Percentiles rank a stretch among this genome's conserved stretches.
These are phyloP conservation scores for Plectosphaerella sp. DNA, from an alignment of 2,329 filamentous ascomycete species.

Conservation along the genomic window DNA sequence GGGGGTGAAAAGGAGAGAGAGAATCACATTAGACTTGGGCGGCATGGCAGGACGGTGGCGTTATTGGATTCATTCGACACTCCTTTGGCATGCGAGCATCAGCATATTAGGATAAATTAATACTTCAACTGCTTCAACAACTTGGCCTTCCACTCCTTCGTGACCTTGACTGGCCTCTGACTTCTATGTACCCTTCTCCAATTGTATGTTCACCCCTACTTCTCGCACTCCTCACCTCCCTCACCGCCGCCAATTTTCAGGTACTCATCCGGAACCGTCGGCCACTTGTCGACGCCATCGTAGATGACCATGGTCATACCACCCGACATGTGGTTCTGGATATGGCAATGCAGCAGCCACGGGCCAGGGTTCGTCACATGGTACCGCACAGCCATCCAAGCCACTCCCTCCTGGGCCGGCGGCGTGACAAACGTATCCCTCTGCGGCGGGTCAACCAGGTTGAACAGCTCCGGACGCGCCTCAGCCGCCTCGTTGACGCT, in stretches of 20 bases:
- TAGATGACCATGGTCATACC: conserved; percentile 52
- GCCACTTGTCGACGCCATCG: conserved; percentile 41
- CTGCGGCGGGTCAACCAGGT: conserved; percentile 49
- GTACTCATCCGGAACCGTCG: conserved; percentile 35
- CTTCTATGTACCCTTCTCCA: neutral
- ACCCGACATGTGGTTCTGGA: conserved; percentile 46
- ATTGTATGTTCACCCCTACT: no score
- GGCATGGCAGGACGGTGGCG: conserved; percentile 10
- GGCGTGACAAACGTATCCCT: conserved; percentile 44
- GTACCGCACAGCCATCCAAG: conserved; percentile 49
- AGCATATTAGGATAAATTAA: no score
- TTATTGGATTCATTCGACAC: no score
- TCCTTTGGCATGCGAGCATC: no score
- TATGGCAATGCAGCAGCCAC: conserved; percentile 54
- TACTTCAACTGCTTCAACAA: no score
- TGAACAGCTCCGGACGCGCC: conserved; percentile 46
- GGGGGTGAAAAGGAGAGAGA: conserved; percentile 9
- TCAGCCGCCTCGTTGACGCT: conserved; percentile 47
- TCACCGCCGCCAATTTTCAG: neutral
- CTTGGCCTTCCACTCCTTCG: no score
- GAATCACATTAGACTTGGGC: conserved; percentile 6
- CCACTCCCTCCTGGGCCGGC: conserved; percentile 18
- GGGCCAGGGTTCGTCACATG: conserved; percentile 47
- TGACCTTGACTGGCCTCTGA: no score
- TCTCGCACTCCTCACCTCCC: no score